Conservation (phyloP, 179 eudicot species). For the Patellifolia procumbens region DNA sequence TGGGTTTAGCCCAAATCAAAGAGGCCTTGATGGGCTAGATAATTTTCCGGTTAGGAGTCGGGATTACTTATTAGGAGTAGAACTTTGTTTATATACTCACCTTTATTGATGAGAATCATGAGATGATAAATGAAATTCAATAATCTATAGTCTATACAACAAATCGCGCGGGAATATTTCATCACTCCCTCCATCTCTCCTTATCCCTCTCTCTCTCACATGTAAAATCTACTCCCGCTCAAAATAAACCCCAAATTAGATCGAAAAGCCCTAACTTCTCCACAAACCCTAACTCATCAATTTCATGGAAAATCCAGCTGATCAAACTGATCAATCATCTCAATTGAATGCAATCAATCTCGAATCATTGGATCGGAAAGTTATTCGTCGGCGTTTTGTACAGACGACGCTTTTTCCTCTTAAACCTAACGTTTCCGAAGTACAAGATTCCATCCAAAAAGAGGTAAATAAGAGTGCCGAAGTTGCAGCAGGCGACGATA, state of each 20-base stretch:
- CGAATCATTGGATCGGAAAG: constrained; percentile 32
- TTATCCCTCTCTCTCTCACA: constrained; percentile 18
- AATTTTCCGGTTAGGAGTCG: too few species aligned
- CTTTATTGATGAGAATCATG: too few species aligned
- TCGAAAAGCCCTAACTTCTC: constrained; percentile 19
- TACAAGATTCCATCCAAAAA: constrained; percentile 9
- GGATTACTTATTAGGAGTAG: too few species aligned
- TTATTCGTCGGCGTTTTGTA: constrained; percentile 49
- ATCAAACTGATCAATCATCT: constrained; percentile 4
- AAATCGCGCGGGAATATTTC: constrained; percentile 42
- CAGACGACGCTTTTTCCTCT: constrained; percentile 64
- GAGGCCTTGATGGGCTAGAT: too few species aligned
- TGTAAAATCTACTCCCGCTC: constrained; percentile 11
- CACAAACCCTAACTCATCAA: constrained; percentile 28
- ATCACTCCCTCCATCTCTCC: constrained; percentile 22
- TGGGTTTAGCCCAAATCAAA: too few species aligned
- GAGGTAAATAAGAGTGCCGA: neutral
- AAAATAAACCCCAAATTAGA: constrained; percentile 25
- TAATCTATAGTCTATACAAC: neutral
- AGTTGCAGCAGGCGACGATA: constrained; percentile 23
- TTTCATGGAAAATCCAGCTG: constrained; percentile 31
- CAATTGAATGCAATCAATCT: constrained; percentile 23
- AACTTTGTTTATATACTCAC: too few species aligned
- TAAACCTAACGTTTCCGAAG: constrained; percentile 35
- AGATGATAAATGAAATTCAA: too few species aligned